Evolutionary conservation across 371 early-diverging fungal species (phyloP), one percentile per base, ranked within the genome.

Genomic region (Rhizomucor miehei): DNA sequence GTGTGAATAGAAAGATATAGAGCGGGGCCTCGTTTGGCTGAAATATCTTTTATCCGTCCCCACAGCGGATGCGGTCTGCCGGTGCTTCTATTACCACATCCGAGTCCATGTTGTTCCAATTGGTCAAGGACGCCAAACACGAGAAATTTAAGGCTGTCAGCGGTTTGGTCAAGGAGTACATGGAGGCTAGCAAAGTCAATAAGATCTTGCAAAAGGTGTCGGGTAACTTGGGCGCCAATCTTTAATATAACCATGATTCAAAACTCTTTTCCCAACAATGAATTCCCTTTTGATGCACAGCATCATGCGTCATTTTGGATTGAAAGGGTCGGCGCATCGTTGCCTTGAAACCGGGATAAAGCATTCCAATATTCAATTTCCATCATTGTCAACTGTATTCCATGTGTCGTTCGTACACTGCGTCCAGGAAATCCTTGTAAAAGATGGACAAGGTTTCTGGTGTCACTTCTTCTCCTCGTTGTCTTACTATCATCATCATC

Each of bases 51-150:
- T n/a, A n/a, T n/a, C n/a, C n/a, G n/a, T n/a, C n/a, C n/a, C n/a
- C n/a, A n/a, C 57, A 89, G 84, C 78, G 92, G n/a, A 77, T 94
- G 82, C 67, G 72, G 40, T 63, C 73, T 13, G 89, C 86, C 14
- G 95, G 96, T 10, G 93, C 91, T 17, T 67, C 65, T 40, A 77
- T 97, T 21, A 88, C 90, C 17, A 90, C 89, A 6, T 92, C 94
- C 12, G 98, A 97, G 55, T 90, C 93, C 12, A 71, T 92, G n/a
- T 63, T 97, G 49, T 96, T 97, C 83, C 91, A 93, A 77, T 69
- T 97, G 19, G 61, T 92, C n/a, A 73, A 77, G 13, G 95, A 95
- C 67, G 80, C 95, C 14, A 77, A 75, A 37, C 73, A 91, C 65
- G 77, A 79, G 11, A 84, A 88, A 56, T 97, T 96, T 77, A 91